A percentile compares a stretch with the other conserved stretches of the same genome.
phyloP scores from a whole-genome alignment of 2,329 filamentous ascomycete genomes.

The Talaromyces marneffei region DNA sequence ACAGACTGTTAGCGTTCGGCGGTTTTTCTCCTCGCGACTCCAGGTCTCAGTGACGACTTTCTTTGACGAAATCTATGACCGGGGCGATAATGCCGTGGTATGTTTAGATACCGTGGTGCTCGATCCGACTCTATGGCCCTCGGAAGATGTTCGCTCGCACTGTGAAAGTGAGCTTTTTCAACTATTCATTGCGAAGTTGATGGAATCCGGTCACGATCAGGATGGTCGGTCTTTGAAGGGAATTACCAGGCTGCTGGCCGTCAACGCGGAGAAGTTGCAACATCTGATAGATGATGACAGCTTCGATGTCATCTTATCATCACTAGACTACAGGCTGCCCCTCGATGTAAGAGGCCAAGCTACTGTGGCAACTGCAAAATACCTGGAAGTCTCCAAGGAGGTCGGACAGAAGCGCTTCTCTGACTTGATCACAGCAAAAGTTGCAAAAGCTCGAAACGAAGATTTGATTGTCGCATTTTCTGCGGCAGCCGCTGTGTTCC shows the following conservation, averaged over 20 bases:
- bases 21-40: constrained; percentile 39
- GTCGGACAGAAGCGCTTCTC: constrained; percentile 64
- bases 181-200: constrained; percentile 77
- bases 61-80: constrained; percentile 45
- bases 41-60: constrained; percentile 42
- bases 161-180: constrained; percentile 46
- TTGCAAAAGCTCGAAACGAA: constrained; percentile 72
- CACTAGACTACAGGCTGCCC: constrained; percentile 76
- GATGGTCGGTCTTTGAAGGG: constrained; percentile 57
- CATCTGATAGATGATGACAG: constrained; percentile 58
- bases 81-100: constrained; percentile 43
- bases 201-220: constrained; percentile 79
- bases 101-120: constrained; percentile 44
- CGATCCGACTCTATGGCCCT: constrained; percentile 42
- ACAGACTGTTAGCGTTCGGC: constrained; percentile 39
- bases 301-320: constrained; percentile 79
- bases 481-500: constrained; percentile 82
- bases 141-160: constrained; percentile 37
- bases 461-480: constrained; percentile 90
- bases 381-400: constrained; percentile 70
- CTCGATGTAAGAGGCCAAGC: constrained; percentile 72
- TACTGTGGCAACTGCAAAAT: constrained; percentile 73
- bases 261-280: constrained; percentile 47
- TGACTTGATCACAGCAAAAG: constrained; percentile 66
- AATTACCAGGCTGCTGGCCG: constrained; percentile 53